Conservation (phyloP, 2,329 filamentous ascomycete genomes). For the Cordyceps javanica region DNA sequence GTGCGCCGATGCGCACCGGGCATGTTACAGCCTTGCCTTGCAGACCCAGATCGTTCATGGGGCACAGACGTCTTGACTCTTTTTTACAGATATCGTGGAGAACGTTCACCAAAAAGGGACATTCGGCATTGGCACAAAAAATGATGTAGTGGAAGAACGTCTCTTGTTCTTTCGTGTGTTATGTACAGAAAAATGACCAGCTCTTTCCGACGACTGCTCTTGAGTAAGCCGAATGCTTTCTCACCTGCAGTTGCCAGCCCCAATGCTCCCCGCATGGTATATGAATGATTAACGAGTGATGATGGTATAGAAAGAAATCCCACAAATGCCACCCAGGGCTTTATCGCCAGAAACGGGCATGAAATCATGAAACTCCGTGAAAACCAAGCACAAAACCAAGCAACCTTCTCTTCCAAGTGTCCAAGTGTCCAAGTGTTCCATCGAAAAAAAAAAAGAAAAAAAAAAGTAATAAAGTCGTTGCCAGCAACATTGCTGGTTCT, state of each 20-base stretch:
- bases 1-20: neutral
- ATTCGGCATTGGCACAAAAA: too few relatives aligned
- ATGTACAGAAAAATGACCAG: neutral
- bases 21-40: neutral
- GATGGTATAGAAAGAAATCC: conserved; percentile 6
- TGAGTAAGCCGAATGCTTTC: neutral
- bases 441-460: neutral
- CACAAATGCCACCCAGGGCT: conserved; percentile 1
- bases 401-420: neutral
- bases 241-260: conserved; percentile 1
- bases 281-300: conserved; percentile 9
- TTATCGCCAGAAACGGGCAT: neutral
- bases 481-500: conserved; percentile 6
- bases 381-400: neutral
- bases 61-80: neutral
- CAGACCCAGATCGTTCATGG: neutral
- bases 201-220: neutral
- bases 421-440: conserved; percentile 4
- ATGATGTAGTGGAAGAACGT: neutral
- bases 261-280: conserved; percentile 5
- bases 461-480: neutral
- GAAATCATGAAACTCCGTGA: conserved; percentile 1
- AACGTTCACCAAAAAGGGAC: too few relatives aligned
- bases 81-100: neutral
- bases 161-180: neutral